A percentile compares a stretch with the other conserved stretches of the same genome.
Conservation (phyloP, 2,329 filamentous ascomycete species). For the Claviceps digitariae region DNA sequence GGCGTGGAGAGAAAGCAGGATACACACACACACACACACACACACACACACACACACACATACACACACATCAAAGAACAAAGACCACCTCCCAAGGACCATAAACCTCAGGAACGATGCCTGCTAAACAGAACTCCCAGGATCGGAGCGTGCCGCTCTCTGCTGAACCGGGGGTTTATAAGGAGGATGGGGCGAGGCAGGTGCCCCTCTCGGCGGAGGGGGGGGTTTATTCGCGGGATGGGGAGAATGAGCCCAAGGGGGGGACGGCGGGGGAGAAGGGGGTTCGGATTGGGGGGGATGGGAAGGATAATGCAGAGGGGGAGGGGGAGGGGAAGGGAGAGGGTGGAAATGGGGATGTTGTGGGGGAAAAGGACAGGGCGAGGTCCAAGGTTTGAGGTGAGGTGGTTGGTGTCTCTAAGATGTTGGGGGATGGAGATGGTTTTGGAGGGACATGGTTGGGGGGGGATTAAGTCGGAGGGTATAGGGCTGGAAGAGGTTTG, state of each 20-base stretch:
- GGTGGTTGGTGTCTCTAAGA: not conserved
- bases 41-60: too few relatives aligned
- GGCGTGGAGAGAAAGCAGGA: too few relatives aligned
- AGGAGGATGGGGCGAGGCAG: not conserved
- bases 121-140: not conserved
- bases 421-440: not conserved
- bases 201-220: conserved; percentile 5
- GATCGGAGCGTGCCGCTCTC: not conserved
- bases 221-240: conserved; percentile 3
- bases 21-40: too few relatives aligned
- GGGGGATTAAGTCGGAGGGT: too few relatives aligned
- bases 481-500: too few relatives aligned
- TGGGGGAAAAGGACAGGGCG: not conserved
- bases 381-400: not conserved
- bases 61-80: not conserved
- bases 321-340: too few relatives aligned
- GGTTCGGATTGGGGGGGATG: not conserved
- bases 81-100: too few relatives aligned
- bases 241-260: conserved; percentile 3
- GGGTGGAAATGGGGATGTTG: too few relatives aligned
- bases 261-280: conserved; percentile 4
- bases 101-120: not conserved
- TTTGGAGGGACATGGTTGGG: too few relatives aligned
- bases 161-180: conserved; percentile 1
- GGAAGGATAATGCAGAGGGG: not conserved